Percentiles rank a stretch among this genome's conserved stretches.
These are phyloP conservation scores for Schwanniomyces sp. DNA, from an alignment of 805 yeast species.

Conservation along the genomic window DNA sequence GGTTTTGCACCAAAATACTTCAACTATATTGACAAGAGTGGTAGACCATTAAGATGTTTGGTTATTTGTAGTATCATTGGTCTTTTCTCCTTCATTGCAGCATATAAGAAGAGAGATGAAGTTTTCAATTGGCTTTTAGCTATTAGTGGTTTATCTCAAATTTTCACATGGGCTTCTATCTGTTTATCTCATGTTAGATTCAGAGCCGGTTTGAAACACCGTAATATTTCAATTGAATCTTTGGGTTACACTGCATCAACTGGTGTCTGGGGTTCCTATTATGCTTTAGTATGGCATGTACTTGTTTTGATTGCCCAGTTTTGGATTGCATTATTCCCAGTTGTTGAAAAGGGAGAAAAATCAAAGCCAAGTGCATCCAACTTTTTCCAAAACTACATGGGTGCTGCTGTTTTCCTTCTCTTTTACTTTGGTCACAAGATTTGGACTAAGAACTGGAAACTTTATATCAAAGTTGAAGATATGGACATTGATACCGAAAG, in stretches of 20 bases:
- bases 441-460: constrained; percentile 28
- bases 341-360: constrained; percentile 13
- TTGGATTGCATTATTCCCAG: constrained; percentile 45
- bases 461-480: constrained; percentile 24
- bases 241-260: constrained; percentile 40
- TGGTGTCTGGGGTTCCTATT: constrained; percentile 40
- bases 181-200: constrained; percentile 41
- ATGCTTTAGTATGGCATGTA: constrained; percentile 28
- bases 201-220: constrained; percentile 35
- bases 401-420: constrained; percentile 29
- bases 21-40: constrained; percentile 39
- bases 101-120: constrained; percentile 36
- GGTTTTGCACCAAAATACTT: constrained; percentile 41
- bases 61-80: constrained; percentile 33
- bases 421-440: constrained; percentile 35
- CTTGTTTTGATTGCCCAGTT: constrained; percentile 42
- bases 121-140: constrained; percentile 45
- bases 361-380: constrained; percentile 23
- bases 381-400: constrained; percentile 35
- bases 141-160: constrained; percentile 41
- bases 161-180: constrained; percentile 44
- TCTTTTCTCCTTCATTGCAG: constrained; percentile 40
- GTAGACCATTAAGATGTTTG: constrained; percentile 43
- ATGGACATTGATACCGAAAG: constrained; percentile 31
- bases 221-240: constrained; percentile 24